Conservation (phyloP, 169 alveolate genomes). For the Neospora caninum region DNA sequence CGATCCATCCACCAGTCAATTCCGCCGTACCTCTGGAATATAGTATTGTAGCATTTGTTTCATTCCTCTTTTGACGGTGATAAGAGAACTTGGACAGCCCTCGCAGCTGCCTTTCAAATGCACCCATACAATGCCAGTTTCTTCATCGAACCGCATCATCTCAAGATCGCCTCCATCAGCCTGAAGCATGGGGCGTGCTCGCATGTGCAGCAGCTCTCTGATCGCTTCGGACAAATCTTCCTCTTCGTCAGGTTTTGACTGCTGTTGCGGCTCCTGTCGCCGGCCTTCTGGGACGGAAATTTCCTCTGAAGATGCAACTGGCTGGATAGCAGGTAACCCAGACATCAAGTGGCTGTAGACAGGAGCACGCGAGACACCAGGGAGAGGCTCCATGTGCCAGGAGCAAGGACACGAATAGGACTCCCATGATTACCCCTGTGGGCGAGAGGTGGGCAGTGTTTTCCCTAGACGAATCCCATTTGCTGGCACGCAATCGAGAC, state of each 20-base stretch:
- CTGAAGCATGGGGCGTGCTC: conserved; percentile 54
- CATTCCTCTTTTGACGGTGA: conserved; percentile 83
- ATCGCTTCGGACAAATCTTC: conserved; percentile 30
- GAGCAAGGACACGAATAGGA: no score
- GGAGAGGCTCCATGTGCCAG: no score
- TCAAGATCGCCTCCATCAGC: conserved; percentile 91
- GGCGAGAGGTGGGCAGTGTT: no score
- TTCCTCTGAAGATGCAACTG: background rate
- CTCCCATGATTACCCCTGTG: no score
- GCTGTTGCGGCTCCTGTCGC: background rate
- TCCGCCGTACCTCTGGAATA: conserved; percentile 77
- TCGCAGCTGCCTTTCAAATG: conserved; percentile 87
- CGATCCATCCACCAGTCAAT: no score
- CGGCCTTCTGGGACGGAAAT: background rate
- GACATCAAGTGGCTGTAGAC: background rate
- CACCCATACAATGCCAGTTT: conserved; percentile 78
- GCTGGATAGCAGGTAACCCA: background rate
- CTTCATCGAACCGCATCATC: conserved; percentile 79
- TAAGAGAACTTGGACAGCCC: conserved; percentile 85
- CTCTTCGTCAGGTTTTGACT: background rate
- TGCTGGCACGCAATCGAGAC: background rate
- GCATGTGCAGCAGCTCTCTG: background rate
- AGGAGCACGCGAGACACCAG: background rate
- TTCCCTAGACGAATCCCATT: no score
- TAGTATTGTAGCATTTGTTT: conserved; percentile 84